Evolutionary conservation across 2,329 filamentous ascomycete genomes (phyloP).

Genomic region (Emergomyces pasteurianus): DNA sequence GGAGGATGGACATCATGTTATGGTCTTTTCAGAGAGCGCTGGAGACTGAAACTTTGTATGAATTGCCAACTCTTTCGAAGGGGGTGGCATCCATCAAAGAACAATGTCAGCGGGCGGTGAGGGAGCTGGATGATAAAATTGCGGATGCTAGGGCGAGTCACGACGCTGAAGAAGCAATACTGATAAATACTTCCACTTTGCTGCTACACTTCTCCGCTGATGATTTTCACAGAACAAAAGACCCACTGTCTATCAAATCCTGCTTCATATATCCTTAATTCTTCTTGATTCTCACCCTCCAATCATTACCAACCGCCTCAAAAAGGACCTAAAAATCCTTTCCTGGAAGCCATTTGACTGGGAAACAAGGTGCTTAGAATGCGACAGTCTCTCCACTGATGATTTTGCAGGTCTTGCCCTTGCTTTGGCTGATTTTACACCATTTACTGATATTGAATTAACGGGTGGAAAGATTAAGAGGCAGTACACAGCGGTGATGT

Average conservation of each 20-base stretch:
- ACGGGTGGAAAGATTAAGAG: not conserved
- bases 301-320: not conserved
- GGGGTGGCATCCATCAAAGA: not conserved
- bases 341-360: not conserved
- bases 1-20: no score
- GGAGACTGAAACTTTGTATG: no score
- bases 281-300: not conserved
- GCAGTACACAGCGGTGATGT: not conserved
- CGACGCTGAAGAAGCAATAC: not conserved
- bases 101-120: not conserved
- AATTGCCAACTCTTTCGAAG: no score
- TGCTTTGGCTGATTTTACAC: not conserved
- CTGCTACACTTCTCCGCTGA: not conserved
- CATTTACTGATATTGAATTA: not conserved
- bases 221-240: not conserved
- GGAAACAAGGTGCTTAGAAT: not conserved
- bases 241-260: not conserved
- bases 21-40: no score
- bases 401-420: not conserved
- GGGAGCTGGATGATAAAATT: not conserved
- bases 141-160: not conserved
- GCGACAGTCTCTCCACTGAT: not conserved
- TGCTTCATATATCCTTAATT: not conserved
- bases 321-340: not conserved
- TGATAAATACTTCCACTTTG: not conserved